Evolutionary conservation across 2,329 filamentous ascomycete species (phyloP), one percentile per base, ranked within the genome.

Genomic region (Microdochium paspali): DNA sequence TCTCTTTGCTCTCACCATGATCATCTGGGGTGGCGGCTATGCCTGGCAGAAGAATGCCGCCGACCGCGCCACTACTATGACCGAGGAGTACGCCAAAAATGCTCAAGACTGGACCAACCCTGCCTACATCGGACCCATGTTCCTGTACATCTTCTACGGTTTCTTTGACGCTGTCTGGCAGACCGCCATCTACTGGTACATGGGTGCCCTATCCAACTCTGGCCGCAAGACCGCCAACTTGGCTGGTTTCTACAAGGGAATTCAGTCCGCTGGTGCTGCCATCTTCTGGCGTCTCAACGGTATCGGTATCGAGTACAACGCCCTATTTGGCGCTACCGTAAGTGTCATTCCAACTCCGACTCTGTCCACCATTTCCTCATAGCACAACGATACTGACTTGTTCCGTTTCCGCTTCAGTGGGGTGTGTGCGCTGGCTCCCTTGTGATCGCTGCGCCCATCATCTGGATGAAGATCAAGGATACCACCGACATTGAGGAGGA

Each of bases 151-250:
- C 42, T 64, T 63, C 51, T 61, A 64, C 51, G 61, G 61, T 31
- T 59, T 64, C 35, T 62, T 60, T 54, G 91, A 96, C 63, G 88
- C 90, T 40, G 79, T 83, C 47, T 96, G 89, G 84, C 91, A 97
- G 71, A 91, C 89, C 0, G 82, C 75, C 58, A 83, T 90, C 45
- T 96, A 97, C 74, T 96, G 90, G 90, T 90, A 85, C 71, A 95
- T 97, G 85, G 91, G 91, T 45, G 80, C 90, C 7, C 75, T 96
- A 40, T 90, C 87, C 61, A 97, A 97, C 78, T 95, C 91, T 53
- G 82, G 87, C 51, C 88, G 90, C 65, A 91, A 90, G 66, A 79
- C 91, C 24, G 90, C 91, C 69, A 95, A 96, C 72, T 85, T 91
- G 60, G 86, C 89, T 39, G 90, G 87, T 52, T 90, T 87, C 72